Conservation (phyloP, 2,329 filamentous ascomycete genomes). For the Arachnopeziza araneosa region DNA sequence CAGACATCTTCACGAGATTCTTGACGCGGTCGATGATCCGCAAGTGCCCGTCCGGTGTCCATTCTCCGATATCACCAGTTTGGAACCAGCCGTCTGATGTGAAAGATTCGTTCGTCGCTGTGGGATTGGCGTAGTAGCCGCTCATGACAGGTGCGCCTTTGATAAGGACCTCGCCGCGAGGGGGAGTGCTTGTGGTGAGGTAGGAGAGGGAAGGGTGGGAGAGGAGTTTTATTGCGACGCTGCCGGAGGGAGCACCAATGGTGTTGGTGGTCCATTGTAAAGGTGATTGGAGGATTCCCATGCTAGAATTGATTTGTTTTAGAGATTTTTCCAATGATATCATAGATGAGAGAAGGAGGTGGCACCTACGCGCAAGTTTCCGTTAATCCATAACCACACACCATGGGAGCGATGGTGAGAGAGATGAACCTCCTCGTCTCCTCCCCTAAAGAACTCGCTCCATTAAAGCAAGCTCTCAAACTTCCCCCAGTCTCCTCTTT, state of each 20-base stretch:
- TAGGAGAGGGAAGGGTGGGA: conserved; percentile 84
- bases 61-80: conserved; percentile 80
- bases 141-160: conserved; percentile 67
- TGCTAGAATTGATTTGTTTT: conserved; percentile 34
- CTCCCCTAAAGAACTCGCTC: conserved; percentile 80
- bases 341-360: neutral
- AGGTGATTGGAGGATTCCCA: conserved; percentile 72
- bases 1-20: conserved; percentile 88
- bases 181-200: conserved; percentile 51
- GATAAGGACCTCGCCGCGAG: conserved; percentile 85
- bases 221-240: conserved; percentile 82
- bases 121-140: conserved; percentile 76
- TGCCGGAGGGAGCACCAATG: conserved; percentile 70
- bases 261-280: conserved; percentile 71
- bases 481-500: conserved; percentile 81
- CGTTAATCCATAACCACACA: conserved; percentile 85
- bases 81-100: conserved; percentile 79
- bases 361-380: conserved; percentile 63
- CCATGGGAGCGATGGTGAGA: conserved; percentile 85
- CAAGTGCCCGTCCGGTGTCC: conserved; percentile 64
- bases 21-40: conserved; percentile 83
- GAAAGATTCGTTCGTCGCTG: conserved; percentile 72
- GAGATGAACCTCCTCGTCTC: conserved; percentile 86
- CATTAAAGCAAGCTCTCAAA: conserved; percentile 86
- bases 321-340: neutral